Evolutionary conservation across 179 eudicot genomes (phyloP).

Genomic region (Heliamphora pulchella): DNA sequence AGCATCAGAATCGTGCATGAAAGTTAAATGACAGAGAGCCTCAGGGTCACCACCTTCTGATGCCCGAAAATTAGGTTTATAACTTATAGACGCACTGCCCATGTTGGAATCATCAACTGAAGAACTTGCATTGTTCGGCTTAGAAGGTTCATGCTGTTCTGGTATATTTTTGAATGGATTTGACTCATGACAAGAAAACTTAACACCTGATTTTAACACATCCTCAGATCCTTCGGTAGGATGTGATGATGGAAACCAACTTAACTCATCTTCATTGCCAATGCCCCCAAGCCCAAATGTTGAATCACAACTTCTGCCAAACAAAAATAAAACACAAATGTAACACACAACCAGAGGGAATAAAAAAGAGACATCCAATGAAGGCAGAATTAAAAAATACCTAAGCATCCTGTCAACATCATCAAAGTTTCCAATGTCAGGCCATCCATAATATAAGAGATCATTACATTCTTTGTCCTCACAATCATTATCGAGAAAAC

Average conservation of each 20-base stretch:
- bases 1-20: conserved; percentile 20
- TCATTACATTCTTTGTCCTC: conserved; percentile 56
- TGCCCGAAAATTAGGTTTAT: conserved; percentile 29
- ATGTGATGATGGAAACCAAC: conserved; percentile 68
- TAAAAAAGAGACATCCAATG: neutral
- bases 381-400: conserved; percentile 27
- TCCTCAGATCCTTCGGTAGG: conserved; percentile 52
- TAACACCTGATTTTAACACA: conserved; percentile 34
- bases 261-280: conserved; percentile 48
- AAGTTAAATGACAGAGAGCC: conserved; percentile 20
- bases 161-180: conserved; percentile 27
- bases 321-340: conserved; percentile 14
- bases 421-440: conserved; percentile 74
- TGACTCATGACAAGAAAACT: conserved; percentile 38
- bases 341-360: neutral
- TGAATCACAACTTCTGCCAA: conserved; percentile 74
- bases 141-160: conserved; percentile 28
- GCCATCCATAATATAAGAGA: conserved; percentile 62
- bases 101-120: conserved; percentile 18
- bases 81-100: conserved; percentile 23
- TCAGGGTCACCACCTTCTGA: conserved; percentile 26
- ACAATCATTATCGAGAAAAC: conserved; percentile 36
- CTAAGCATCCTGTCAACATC: conserved; percentile 90
- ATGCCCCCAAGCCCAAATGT: conserved; percentile 58
- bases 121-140: conserved; percentile 19